Percentiles rank a stretch among this genome's conserved stretches.
phyloP scores from a whole-genome alignment of 2,329 filamentous ascomycete species.

The Aspergillus candidus region DNA sequence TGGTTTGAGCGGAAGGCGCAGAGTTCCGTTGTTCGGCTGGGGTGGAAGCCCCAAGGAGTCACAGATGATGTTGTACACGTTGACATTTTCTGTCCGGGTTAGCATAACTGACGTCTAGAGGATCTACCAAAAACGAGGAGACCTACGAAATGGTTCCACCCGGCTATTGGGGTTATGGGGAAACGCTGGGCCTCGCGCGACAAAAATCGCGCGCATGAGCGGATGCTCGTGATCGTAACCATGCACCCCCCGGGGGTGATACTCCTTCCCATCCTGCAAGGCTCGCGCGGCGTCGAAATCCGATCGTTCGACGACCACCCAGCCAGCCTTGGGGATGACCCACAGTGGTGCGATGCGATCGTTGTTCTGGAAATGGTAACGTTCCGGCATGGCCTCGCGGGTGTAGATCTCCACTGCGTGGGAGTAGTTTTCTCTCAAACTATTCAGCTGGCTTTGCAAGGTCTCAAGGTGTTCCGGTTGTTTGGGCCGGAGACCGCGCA shows the following conservation, averaged over 20 bases:
- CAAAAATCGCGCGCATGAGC: slow-evolving; percentile 91
- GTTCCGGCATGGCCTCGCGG: slow-evolving; percentile 77
- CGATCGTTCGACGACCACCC: slow-evolving; percentile 76
- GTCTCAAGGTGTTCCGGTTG: slow-evolving; percentile 57
- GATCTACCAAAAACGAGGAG: background rate
- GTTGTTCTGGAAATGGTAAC: slow-evolving; percentile 87
- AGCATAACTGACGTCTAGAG: slow-evolving; percentile 4
- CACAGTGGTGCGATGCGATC: slow-evolving; percentile 88
- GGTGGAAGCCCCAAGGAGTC: slow-evolving; percentile 73
- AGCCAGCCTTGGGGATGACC: slow-evolving; percentile 88
- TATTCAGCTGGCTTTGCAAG: slow-evolving; percentile 57
- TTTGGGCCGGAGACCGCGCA: slow-evolving; percentile 81
- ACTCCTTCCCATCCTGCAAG: slow-evolving; percentile 58
- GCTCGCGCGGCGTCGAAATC: slow-evolving; percentile 71
- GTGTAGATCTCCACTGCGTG: slow-evolving; percentile 78
- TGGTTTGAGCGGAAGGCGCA: slow-evolving; percentile 47
- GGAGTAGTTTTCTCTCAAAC: slow-evolving; percentile 53
- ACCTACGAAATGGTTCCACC: slow-evolving; percentile 74
- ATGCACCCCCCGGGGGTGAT: slow-evolving; percentile 78
- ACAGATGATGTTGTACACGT: slow-evolving; percentile 92
- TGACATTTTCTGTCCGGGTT: slow-evolving; percentile 66
- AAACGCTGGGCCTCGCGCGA: slow-evolving; percentile 87
- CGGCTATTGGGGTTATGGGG: slow-evolving; percentile 76
- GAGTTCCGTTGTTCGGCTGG: slow-evolving; percentile 78
- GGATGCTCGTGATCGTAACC: slow-evolving; percentile 94